Conservation (phyloP, 768 basidiomycete species). For the Lenzites betulinus region DNA sequence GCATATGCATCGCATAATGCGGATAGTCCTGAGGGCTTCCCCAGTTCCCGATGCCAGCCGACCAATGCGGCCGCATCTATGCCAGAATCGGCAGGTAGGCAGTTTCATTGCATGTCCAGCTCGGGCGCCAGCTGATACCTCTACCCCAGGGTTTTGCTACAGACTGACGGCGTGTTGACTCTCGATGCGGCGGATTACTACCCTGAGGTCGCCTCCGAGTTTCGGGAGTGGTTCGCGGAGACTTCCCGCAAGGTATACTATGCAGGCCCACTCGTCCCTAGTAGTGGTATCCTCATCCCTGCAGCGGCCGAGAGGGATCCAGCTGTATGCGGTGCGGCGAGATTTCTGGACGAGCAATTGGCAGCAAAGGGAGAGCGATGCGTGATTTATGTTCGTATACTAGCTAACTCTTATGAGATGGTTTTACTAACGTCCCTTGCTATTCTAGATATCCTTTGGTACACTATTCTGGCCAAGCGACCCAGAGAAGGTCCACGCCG, state of each 20-base stretch:
- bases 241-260: constrained; percentile 9
- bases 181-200: constrained; percentile 16
- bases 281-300: background rate
- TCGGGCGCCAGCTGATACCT: background rate
- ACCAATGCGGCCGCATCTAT: background rate
- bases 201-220: background rate
- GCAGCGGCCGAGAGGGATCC: background rate
- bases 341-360: constrained; percentile 18
- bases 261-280: constrained; percentile 19
- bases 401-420: background rate
- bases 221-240: constrained; percentile 4
- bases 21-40: background rate
- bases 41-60: background rate
- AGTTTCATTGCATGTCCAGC: background rate
- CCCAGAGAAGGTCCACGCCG: constrained; percentile 15
- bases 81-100: background rate
- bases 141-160: background rate
- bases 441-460: constrained; percentile 26
- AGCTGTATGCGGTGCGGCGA: background rate
- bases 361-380: constrained; percentile 18
- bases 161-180: background rate
- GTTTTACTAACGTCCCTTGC: background rate
- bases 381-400: constrained; percentile 23
- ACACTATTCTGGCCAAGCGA: constrained; percentile 22
- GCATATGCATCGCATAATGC: background rate